Evolutionary conservation across 257 asterid genomes (phyloP), one percentile per base, ranked within the genome.

Genomic region (Parsonsia alboflavescens): DNA sequence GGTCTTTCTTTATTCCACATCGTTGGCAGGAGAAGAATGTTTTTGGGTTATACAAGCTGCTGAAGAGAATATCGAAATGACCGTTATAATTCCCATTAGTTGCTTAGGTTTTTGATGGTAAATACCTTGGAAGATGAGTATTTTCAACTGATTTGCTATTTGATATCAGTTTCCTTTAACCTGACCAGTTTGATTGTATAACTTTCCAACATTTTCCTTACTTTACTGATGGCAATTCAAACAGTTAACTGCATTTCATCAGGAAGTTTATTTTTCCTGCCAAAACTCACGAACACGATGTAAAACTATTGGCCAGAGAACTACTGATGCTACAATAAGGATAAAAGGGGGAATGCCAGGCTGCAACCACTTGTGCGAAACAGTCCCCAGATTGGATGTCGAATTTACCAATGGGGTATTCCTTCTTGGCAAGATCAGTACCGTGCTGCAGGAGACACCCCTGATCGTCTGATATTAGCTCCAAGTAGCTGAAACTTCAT

Each of bases 1-100:
- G 99, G 28, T 95, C 99, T 2, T 95, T 95, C 89, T 95, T 90
- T 62, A 86, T 92, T 73, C 98, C 98, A 1, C 76, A 87, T 81
- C 90, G 82, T 41, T 95, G 99, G 98, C 97, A 87, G 81, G 85
- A 85, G 80, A 86, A 82, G 77, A 95, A 92, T 76, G 94, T 90
- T n/a, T 95, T 92, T 62, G 98, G 98, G 83, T 69, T 87, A 72
- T 92, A 95, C 90, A 92, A 91, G 76, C 87, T 92, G 53, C 90
- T 90, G 21, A 92, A 82, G 87, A 87, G 89, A 85, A 80, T 87
- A 82, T 90, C 87, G 11, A 89, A 89, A 58, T 78, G 84, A 73
- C 82, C 71, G 78, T 77, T 22, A 33, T 33, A 72, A 65, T 66
- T 26, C 19, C 33, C 16, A 26, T 69, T 57, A 15, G 64, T 59